Percentiles rank a stretch among this genome's conserved stretches.
Conservation (phyloP, 2,329 filamentous ascomycete genomes). For the Botrytis hyacinthi region DNA sequence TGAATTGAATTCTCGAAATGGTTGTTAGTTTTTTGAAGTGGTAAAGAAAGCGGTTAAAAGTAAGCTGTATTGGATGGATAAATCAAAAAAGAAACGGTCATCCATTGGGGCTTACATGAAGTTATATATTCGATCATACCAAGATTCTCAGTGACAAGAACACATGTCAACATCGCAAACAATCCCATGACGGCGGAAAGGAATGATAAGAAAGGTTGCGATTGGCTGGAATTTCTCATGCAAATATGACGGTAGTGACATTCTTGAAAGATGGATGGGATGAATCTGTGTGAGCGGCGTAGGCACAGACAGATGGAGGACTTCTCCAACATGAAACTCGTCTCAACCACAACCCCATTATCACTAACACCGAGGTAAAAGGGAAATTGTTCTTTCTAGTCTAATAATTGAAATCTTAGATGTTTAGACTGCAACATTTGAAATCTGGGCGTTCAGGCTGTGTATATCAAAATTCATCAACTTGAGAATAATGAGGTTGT, state of each 20-base stretch:
- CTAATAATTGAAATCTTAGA: not conserved
- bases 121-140: not conserved
- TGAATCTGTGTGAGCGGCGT: not conserved
- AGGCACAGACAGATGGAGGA: not conserved
- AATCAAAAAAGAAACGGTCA: not conserved
- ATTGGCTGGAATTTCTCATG: constrained; percentile 1
- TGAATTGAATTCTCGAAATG: not conserved
- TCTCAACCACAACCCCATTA: not conserved
- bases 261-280: constrained; percentile 2
- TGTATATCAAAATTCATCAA: constrained; percentile 1
- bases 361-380: constrained; percentile 1
- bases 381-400: not conserved
- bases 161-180: not conserved
- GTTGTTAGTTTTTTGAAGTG: not conserved
- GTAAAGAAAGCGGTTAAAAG: not conserved
- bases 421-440: constrained; percentile 1
- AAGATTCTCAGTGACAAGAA: not conserved
- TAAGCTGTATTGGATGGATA: not conserved
- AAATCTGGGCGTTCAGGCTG: constrained; percentile 6
- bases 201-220: not conserved
- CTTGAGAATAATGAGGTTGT: not conserved
- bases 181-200: not conserved
- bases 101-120: not conserved
- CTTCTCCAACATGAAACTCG: constrained; percentile 10
- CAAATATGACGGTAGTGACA: not conserved